Evolutionary conservation across 139 green algal species (phyloP).

Genomic region (Chlamydomonas sp.): DNA sequence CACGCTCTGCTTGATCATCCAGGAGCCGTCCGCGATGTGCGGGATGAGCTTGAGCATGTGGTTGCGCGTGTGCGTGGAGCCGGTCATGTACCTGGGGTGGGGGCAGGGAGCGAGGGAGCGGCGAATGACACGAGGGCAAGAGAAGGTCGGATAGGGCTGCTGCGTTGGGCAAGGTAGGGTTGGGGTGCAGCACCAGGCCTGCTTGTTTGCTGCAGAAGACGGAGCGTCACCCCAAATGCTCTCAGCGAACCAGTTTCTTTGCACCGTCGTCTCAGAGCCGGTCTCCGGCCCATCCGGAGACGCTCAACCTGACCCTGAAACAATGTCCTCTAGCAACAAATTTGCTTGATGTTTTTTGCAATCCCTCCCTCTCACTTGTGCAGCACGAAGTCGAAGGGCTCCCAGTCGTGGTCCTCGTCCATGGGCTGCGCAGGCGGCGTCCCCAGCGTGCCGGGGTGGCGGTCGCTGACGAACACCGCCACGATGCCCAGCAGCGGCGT

Average conservation of each 20-base stretch:
- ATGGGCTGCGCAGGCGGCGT: slow-evolving; percentile 40
- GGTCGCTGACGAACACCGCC: slow-evolving; percentile 68
- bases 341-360: no score
- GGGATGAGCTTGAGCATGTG: slow-evolving; percentile 78
- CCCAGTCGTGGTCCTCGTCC: slow-evolving; percentile 60
- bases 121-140: background rate
- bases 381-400: slow-evolving; percentile 71
- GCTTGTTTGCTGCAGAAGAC: background rate
- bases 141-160: background rate
- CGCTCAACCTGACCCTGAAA: no score
- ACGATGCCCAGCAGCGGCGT: slow-evolving; percentile 66
- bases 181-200: background rate
- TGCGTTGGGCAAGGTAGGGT: background rate
- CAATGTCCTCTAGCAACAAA: no score
- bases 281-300: no score
- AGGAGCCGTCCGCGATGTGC: slow-evolving; percentile 65
- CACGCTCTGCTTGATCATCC: slow-evolving; percentile 68
- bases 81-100: slow-evolving; percentile 57
- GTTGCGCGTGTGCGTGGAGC: slow-evolving; percentile 48
- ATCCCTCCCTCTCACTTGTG: slow-evolving; percentile 46
- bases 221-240: background rate
- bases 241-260: background rate
- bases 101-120: background rate
- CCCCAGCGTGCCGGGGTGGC: slow-evolving; percentile 47
- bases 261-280: background rate